Evolutionary conservation across 2,329 filamentous ascomycete genomes (phyloP).

Genomic region (Epichloe gansuensis): DNA sequence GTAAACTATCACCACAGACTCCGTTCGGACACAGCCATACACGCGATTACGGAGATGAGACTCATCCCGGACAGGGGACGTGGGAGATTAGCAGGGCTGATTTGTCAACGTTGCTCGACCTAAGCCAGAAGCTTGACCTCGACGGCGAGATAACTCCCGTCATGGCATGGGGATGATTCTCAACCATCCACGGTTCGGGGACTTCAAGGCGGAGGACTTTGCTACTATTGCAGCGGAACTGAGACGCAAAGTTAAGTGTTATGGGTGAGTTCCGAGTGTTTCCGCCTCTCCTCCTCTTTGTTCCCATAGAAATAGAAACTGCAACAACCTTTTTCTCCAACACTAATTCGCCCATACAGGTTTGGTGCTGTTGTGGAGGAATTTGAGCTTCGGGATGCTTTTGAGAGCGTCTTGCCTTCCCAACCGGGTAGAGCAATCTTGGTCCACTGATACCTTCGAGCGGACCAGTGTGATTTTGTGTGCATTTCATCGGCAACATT

Average conservation of each 20-base stretch:
- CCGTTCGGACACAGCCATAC: conserved; percentile 39
- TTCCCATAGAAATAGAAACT: background rate
- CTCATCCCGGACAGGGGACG: conserved; percentile 50
- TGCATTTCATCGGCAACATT: background rate
- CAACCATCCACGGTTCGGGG: conserved; percentile 54
- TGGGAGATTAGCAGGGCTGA: conserved; percentile 69
- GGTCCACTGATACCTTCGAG: conserved; percentile 5
- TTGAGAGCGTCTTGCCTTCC: conserved; percentile 45
- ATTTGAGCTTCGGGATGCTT: conserved; percentile 63
- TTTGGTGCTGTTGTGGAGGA: conserved; percentile 55
- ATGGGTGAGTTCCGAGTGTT: conserved; percentile 56
- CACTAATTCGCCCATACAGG: conserved; percentile 19
- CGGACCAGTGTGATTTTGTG: background rate
- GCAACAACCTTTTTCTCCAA: background rate
- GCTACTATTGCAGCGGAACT: conserved; percentile 61
- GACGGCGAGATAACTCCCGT: conserved; percentile 90
- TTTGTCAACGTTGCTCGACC: conserved; percentile 68
- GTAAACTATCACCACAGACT: conserved; percentile 35
- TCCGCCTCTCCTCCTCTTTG: background rate
- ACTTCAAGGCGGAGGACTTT: conserved; percentile 58
- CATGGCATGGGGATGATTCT: conserved; percentile 83
- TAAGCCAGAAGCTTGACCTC: conserved; percentile 71
- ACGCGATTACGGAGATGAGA: conserved; percentile 16
- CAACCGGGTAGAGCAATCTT: conserved; percentile 8
- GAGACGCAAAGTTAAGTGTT: conserved; percentile 73